These are phyloP conservation scores for Lepraria neglecta DNA, from an alignment of 495 filamentous ascomycete species.

Conservation along the genomic window DNA sequence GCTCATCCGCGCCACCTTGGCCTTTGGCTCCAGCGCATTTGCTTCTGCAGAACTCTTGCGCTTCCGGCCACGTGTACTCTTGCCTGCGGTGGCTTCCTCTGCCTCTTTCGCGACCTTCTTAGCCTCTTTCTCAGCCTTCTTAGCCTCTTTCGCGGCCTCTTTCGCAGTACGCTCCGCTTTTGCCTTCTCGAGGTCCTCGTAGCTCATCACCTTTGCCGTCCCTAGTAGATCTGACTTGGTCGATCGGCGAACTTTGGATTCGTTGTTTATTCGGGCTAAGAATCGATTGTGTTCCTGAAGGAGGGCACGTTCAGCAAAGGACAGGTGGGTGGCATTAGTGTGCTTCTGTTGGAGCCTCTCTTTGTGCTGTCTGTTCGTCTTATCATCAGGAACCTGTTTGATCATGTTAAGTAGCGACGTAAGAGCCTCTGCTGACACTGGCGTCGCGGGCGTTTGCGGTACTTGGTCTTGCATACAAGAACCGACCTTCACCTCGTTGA, in stretches of 20 bases:
- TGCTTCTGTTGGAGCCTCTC: background rate
- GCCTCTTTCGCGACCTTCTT: too few species aligned
- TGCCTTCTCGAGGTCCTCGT: background rate
- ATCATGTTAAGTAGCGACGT: background rate
- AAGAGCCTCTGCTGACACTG: background rate
- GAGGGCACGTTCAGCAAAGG: too few species aligned
- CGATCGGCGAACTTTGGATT: too few species aligned
- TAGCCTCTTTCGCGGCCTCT: too few species aligned
- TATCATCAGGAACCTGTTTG: background rate
- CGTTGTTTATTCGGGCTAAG: too few species aligned
- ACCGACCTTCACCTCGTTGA: slow-evolving; percentile 14
- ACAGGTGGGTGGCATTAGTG: background rate
- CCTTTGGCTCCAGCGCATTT: slow-evolving; percentile 6
- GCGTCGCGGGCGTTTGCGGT: background rate
- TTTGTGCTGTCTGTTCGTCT: background rate
- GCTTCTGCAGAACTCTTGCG: background rate
- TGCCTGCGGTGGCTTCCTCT: too few species aligned
- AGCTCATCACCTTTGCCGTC: slow-evolving; percentile 30
- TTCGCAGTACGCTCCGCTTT: background rate
- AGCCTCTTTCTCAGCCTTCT: background rate
- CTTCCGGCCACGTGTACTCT: background rate
- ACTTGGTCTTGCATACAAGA: background rate
- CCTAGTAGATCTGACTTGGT: slow-evolving; percentile 30
- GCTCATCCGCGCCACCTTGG: background rate
- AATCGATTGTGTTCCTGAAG: too few species aligned